Conservation (phyloP, 2,329 filamentous ascomycete species). For the Uncinocarpus reesii region DNA sequence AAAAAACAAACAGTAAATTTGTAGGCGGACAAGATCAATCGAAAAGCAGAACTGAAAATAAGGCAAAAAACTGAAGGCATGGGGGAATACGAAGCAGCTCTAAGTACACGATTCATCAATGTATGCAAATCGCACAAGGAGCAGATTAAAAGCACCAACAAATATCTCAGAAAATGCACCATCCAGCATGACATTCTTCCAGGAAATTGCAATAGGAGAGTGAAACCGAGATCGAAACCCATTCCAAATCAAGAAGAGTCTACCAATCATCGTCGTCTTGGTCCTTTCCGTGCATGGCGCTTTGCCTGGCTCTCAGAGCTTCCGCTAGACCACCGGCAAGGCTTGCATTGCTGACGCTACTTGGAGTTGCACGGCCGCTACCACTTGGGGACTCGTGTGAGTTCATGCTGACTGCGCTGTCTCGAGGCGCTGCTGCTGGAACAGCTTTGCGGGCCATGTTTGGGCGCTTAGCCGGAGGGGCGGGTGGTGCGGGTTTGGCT, state of each 20-base stretch:
- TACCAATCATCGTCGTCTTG: constrained; percentile 50
- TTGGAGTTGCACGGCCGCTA: constrained; percentile 62
- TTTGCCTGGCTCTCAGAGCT: constrained; percentile 65
- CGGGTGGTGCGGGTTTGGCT: constrained; percentile 61
- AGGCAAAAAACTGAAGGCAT: background rate
- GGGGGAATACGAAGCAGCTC: background rate
- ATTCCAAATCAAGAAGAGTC: background rate
- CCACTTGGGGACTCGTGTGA: constrained; percentile 44
- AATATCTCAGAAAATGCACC: constrained; percentile 2
- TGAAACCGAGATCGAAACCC: background rate
- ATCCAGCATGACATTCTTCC: background rate
- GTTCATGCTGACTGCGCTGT: constrained; percentile 46
- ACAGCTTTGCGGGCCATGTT: constrained; percentile 60
- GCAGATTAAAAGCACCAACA: background rate
- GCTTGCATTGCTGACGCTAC: constrained; percentile 45
- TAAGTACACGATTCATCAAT: background rate
- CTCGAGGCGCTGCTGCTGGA: constrained; percentile 56
- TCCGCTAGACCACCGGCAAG: constrained; percentile 66
- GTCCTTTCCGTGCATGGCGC: constrained; percentile 60
- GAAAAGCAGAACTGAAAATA: too few relatives aligned
- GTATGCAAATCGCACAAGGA: background rate
- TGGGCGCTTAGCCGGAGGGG: constrained; percentile 71
- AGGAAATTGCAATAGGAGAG: background rate
- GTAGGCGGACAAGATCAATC: too few relatives aligned
- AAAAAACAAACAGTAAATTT: too few relatives aligned